Conservation (phyloP, 306 rosid species). For the Cicer yamashitae region DNA sequence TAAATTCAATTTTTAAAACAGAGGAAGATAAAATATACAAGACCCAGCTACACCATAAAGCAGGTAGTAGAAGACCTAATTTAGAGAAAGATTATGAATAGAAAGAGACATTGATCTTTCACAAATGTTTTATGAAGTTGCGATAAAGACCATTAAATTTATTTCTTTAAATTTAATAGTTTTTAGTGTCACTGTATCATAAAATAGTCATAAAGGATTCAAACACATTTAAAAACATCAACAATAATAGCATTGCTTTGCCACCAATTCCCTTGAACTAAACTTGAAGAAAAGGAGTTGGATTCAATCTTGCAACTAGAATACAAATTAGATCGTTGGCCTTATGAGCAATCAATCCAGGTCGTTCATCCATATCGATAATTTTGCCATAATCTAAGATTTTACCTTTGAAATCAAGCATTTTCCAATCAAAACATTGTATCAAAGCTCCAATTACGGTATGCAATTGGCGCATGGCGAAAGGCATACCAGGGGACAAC, state of each 20-base stretch:
- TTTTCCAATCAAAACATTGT: constrained; percentile 61
- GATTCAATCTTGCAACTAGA: constrained; percentile 46
- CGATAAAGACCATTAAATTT: too few relatives aligned
- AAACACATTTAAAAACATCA: neutral
- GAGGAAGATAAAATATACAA: too few relatives aligned
- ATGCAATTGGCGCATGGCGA: constrained; percentile 56
- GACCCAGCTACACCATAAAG: too few relatives aligned
- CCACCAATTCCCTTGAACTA: neutral
- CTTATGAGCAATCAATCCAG: constrained; percentile 58
- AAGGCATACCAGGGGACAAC: constrained; percentile 56
- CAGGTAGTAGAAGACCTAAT: too few relatives aligned
- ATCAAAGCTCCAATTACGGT: constrained; percentile 44
- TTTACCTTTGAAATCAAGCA: neutral
- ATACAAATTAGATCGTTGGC: constrained; percentile 49
- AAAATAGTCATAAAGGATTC: too few relatives aligned
- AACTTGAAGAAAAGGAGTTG: constrained; percentile 12
- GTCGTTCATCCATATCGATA: constrained; percentile 52
- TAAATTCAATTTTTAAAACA: too few relatives aligned
- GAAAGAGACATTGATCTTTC: too few relatives aligned
- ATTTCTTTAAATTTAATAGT: too few relatives aligned
- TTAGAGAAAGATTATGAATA: too few relatives aligned
- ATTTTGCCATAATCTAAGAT: neutral
- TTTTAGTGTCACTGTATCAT: too few relatives aligned
- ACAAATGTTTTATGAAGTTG: too few relatives aligned
- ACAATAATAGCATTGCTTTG: neutral